A percentile compares a stretch with the other conserved stretches of the same genome.
Evolutionary conservation across 2,329 filamentous ascomycete species (phyloP).

Genomic region (Sclerotinia subarctica): DNA sequence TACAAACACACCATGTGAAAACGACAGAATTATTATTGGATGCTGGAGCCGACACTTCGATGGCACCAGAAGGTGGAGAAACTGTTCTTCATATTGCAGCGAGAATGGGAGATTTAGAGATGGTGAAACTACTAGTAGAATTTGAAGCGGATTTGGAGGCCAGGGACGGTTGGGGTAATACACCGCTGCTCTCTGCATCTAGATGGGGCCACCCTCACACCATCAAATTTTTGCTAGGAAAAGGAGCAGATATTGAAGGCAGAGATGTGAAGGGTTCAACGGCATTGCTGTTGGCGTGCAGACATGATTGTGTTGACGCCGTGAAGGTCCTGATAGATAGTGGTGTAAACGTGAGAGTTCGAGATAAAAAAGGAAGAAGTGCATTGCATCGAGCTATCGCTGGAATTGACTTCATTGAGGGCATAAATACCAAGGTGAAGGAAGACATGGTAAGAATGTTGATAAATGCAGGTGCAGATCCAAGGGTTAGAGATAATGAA

Average conservation of each 20-base stretch:
- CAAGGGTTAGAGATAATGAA: slow-evolving; percentile 21
- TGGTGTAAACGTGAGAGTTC: slow-evolving; percentile 22
- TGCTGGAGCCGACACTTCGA: slow-evolving; percentile 26
- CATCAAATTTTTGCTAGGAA: slow-evolving; percentile 19
- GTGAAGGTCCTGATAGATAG: slow-evolving; percentile 22
- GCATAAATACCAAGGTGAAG: slow-evolving; percentile 19
- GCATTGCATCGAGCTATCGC: slow-evolving; percentile 27
- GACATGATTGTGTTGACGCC: slow-evolving; percentile 25
- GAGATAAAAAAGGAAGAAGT: slow-evolving; percentile 26
- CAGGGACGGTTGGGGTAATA: slow-evolving; percentile 23
- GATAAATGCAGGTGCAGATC: slow-evolving; percentile 27
- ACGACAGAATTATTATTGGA: slow-evolving; percentile 25
- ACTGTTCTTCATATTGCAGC: slow-evolving; percentile 24
- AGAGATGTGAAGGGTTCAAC: slow-evolving; percentile 26
- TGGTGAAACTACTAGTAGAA: slow-evolving; percentile 21
- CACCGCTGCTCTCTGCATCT: slow-evolving; percentile 23
- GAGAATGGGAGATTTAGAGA: slow-evolving; percentile 24
- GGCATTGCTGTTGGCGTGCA: slow-evolving; percentile 24
- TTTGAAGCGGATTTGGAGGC: slow-evolving; percentile 24
- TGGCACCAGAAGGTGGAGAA: slow-evolving; percentile 21
- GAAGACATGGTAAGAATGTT: slow-evolving; percentile 25
- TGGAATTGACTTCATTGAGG: slow-evolving; percentile 24
- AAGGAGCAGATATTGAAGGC: slow-evolving; percentile 24
- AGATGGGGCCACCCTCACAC: slow-evolving; percentile 25
- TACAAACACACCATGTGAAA: slow-evolving; percentile 26